A percentile compares a stretch with the other conserved stretches of the same genome.
Conservation (phyloP, 2,329 filamentous ascomycete species). For the Talaromyces sp. region DNA sequence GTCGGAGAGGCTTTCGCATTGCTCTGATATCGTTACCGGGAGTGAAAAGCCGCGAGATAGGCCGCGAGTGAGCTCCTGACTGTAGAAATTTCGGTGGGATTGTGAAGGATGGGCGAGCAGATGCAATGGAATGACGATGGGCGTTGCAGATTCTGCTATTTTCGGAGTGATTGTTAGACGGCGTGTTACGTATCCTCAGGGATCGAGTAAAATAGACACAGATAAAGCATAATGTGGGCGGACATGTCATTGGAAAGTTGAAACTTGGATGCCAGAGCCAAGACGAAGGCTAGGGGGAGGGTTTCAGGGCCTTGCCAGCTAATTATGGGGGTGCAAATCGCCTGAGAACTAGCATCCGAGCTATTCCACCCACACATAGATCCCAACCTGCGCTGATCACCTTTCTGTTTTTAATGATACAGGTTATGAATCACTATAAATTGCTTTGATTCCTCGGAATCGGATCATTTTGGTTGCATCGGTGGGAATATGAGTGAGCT, state of each 20-base stretch:
- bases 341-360: not conserved
- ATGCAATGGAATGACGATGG: not conserved
- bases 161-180: not conserved
- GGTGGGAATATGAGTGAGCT: not conserved
- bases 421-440: not conserved
- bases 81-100: not conserved
- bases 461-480: not conserved
- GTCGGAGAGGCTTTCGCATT: not conserved
- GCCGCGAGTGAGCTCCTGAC: not conserved
- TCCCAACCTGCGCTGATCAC: not conserved
- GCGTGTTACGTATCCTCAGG: not conserved
- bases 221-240: not conserved
- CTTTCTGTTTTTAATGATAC: not conserved
- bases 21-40: not conserved
- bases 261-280: not conserved
- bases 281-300: not conserved
- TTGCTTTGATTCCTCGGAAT: not conserved
- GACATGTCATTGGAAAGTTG: not conserved
- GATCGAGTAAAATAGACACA: not conserved
- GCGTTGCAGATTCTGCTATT: not conserved
- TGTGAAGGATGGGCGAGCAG: not conserved
- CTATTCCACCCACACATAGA: not conserved
- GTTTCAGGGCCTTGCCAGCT: not conserved
- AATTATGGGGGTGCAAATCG: not conserved
- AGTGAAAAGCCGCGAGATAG: not conserved